Evolutionary conservation across 2,329 filamentous ascomycete genomes (phyloP), one percentile per base, ranked within the genome.

Genomic region (Apiospora rasikravindrae): DNA sequence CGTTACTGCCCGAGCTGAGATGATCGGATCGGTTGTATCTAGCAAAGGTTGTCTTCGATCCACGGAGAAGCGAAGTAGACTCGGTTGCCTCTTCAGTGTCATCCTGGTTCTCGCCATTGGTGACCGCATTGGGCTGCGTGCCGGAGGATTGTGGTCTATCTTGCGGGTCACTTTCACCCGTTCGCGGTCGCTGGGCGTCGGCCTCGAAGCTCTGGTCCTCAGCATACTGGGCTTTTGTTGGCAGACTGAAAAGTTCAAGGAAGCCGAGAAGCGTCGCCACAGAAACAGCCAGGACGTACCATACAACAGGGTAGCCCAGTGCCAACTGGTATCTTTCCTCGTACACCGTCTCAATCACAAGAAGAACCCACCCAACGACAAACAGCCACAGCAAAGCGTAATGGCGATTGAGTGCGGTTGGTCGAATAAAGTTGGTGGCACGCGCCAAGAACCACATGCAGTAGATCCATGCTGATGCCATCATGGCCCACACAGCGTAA

Each of bases 371-470:
- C 44, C 90, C 89, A 0, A 93, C 79, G 37, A 89, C 80, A 79
- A 94, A 97, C 64, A 97, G 86, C 95, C 95, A 98, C 13, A 96
- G 88, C 68, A 94, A 86, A 67, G 89, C 88, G 80, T 96, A 97
- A 7, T 91, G 88, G 11, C 95, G 89, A 71, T 96, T 93, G 6
- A 98, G 88, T 1, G 95, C 95, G 14, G 93, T 95, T 4, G 95
- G 95, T 22, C 95, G 89, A 69, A 93, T 89, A 73, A 91, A 92
- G 77, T 94, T 91, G 19, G 93, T 92, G 2, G 93, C 91, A 40
- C 96, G 85, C 75, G 94, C 91, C 95, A 95, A 98, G 45, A 94
- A 91, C 33, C 91, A 81, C 72, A 92, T 90, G 77, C 95, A 89
- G 85, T 94, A 97, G 0, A 93, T 85, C 1, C 92, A 92, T 0